Conservation (phyloP, 176 grass and related monocot genomes). For the Ensete glaucum region DNA sequence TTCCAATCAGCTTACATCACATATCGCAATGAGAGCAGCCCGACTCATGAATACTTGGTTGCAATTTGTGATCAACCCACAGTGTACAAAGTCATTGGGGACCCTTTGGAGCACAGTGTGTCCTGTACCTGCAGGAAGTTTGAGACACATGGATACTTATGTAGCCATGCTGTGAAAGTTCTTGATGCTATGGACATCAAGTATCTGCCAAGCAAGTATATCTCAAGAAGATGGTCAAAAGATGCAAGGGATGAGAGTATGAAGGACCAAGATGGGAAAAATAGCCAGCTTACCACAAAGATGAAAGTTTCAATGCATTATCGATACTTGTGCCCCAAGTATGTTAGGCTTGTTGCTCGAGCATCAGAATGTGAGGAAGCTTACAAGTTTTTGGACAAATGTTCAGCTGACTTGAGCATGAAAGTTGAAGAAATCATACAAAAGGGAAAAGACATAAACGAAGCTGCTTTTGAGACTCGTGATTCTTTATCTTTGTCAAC, state of each 20-base stretch:
- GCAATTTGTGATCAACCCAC: conserved; percentile 42
- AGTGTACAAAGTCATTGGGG: conserved; percentile 40
- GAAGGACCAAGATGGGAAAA: conserved; percentile 18
- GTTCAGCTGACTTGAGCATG: conserved; percentile 32
- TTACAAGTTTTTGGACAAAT: conserved; percentile 37
- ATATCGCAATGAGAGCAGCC: conserved; percentile 34
- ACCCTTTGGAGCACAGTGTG: conserved; percentile 41
- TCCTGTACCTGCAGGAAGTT: conserved; percentile 54
- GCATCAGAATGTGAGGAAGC: conserved; percentile 61
- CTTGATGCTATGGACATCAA: conserved; percentile 67
- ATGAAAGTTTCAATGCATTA: conserved; percentile 52
- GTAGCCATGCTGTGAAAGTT: conserved; percentile 59
- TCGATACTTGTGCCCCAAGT: conserved; percentile 41
- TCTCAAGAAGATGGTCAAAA: conserved; percentile 57
- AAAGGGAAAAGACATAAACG: conserved; percentile 42
- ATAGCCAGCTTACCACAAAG: conserved; percentile 34
- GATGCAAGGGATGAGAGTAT: conserved; percentile 24
- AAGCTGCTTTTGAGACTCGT: conserved; percentile 25
- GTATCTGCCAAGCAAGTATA: conserved; percentile 42
- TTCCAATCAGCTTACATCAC: conserved; percentile 56
- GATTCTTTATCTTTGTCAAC: conserved; percentile 39
- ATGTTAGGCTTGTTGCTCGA: conserved; percentile 34
- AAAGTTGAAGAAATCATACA: conserved; percentile 46
- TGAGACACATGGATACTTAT: conserved; percentile 46
- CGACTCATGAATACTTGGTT: conserved; percentile 39